Conservation (phyloP, 306 rosid species). For the Begonia peltatifolia region DNA sequence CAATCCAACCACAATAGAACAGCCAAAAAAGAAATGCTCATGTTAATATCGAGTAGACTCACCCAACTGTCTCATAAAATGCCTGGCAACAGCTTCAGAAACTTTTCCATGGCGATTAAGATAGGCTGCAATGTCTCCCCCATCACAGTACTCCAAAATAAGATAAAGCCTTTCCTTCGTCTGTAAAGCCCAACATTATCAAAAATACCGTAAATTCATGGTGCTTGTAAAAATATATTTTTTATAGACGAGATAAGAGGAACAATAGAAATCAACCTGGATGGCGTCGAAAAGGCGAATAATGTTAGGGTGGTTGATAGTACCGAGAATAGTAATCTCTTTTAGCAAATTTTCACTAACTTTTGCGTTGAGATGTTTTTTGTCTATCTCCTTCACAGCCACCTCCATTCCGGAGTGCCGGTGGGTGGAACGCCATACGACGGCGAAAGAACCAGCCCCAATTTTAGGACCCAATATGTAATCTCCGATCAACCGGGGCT, state of each 20-base stretch:
- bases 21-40: slow-evolving; percentile 4
- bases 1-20: neutral
- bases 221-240: neutral
- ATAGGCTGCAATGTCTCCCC: slow-evolving; percentile 75
- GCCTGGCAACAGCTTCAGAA: slow-evolving; percentile 60
- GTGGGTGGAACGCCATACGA: slow-evolving; percentile 63
- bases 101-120: slow-evolving; percentile 50
- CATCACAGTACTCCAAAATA: slow-evolving; percentile 88
- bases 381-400: slow-evolving; percentile 77
- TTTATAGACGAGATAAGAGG: neutral
- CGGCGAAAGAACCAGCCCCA: slow-evolving; percentile 91
- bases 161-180: slow-evolving; percentile 71
- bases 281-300: slow-evolving; percentile 56
- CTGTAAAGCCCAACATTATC: slow-evolving; percentile 26
- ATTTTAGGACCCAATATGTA: slow-evolving; percentile 62
- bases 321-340: slow-evolving; percentile 78
- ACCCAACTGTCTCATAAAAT: slow-evolving; percentile 94
- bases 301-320: slow-evolving; percentile 73
- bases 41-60: neutral
- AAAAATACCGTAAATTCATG: neutral
- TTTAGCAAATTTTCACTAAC: slow-evolving; percentile 55
- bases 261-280: slow-evolving; percentile 20
- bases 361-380: slow-evolving; percentile 43
- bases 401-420: slow-evolving; percentile 62
- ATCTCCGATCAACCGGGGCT: slow-evolving; percentile 44